phyloP scores from a whole-genome alignment of 129 eudicot species.

The Pulicaria dysenterica region DNA sequence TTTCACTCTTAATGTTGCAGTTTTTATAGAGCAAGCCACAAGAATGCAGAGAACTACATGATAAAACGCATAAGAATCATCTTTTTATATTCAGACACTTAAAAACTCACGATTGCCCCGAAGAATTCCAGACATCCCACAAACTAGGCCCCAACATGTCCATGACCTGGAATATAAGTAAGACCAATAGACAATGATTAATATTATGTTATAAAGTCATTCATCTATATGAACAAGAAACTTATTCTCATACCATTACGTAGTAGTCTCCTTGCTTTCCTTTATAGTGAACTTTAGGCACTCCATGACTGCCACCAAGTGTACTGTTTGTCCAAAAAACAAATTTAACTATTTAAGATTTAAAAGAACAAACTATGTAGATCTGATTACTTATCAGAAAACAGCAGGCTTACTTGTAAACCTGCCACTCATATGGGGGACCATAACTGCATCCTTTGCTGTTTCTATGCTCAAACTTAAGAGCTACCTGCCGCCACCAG shows the following conservation, averaged over 20 bases:
- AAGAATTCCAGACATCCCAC: conserved; percentile 90
- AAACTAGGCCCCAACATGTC: conserved; percentile 92
- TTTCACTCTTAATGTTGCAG: neutral
- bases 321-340: conserved; percentile 49
- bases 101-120: conserved; percentile 71
- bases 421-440: conserved; percentile 94
- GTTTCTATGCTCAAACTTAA: conserved; percentile 75
- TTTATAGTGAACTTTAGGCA: conserved; percentile 81
- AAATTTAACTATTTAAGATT: neutral
- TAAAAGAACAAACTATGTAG: neutral
- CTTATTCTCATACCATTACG: conserved; percentile 63
- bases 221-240: conserved; percentile 16
- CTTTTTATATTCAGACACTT: conserved; percentile 1
- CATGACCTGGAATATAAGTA: conserved; percentile 59
- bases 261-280: conserved; percentile 91
- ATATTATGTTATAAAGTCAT: neutral
- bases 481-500: conserved; percentile 55
- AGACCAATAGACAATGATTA: neutral
- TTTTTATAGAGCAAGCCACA: neutral
- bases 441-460: conserved; percentile 85
- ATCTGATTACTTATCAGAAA: neutral
- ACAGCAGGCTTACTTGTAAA: conserved; percentile 65
- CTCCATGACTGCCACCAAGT: conserved; percentile 89
- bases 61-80: neutral
- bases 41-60: neutral